Percentiles rank a stretch among this genome's conserved stretches.
phyloP scores from a whole-genome alignment of 192 early-diverging fungal genomes.

The Obelidium mucronatum region DNA sequence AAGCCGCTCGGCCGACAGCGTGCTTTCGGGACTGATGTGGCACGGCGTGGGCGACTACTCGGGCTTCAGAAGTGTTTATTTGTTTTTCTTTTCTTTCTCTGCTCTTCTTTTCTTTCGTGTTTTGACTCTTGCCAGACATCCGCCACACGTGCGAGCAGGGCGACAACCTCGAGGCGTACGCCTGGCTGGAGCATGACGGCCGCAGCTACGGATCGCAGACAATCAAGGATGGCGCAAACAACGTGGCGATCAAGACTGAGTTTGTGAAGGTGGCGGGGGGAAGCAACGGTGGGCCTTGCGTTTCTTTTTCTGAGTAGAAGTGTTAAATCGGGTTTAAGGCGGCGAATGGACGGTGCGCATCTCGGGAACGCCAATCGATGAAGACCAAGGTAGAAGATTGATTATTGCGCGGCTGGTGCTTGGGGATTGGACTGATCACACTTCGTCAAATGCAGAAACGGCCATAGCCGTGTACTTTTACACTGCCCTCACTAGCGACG shows the following conservation, averaged over 20 bases:
- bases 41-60: constrained; percentile 66
- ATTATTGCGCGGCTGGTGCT: neutral
- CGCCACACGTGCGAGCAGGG: constrained; percentile 93
- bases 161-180: constrained; percentile 80
- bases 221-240: constrained; percentile 69
- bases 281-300: constrained; percentile 57
- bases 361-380: constrained; percentile 67
- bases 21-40: constrained; percentile 96
- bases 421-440: neutral
- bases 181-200: constrained; percentile 88
- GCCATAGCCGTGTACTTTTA: constrained; percentile 76
- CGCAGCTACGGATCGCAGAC: constrained; percentile 79
- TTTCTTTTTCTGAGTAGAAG: neutral
- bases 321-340: constrained; percentile 40
- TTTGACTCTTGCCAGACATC: constrained; percentile 58
- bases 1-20: constrained; percentile 73
- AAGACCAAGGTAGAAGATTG: constrained; percentile 14
- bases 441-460: neutral
- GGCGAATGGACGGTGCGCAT: constrained; percentile 84
- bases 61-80: constrained; percentile 57
- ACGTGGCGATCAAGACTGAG: constrained; percentile 73
- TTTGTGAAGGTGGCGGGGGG: constrained; percentile 76
- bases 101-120: neutral
- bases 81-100: neutral
- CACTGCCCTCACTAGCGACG: constrained; percentile 77